Evolutionary conservation across 306 rosid species (phyloP).

Genomic region (Acmispon strigosus): DNA sequence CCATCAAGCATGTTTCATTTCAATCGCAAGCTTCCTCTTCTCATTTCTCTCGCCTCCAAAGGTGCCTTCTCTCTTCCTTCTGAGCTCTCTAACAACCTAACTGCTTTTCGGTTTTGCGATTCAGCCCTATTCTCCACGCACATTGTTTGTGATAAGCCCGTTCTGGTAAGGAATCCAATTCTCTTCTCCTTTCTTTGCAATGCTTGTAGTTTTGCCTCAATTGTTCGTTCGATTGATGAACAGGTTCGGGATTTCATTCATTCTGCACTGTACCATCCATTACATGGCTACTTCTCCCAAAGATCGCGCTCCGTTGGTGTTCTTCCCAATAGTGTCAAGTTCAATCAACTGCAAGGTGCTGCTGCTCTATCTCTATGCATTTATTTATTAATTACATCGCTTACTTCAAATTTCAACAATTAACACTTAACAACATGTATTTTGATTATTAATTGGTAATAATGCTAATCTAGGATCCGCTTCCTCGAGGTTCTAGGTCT

Average conservation of each 20-base stretch:
- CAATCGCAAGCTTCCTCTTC: slow-evolving; percentile 21
- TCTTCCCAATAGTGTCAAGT: slow-evolving; percentile 49
- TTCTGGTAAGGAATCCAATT: slow-evolving; percentile 52
- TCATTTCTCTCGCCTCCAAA: slow-evolving; percentile 19
- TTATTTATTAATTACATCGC: neutral
- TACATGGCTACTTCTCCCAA: slow-evolving; percentile 77
- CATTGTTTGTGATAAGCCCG: slow-evolving; percentile 67
- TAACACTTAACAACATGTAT: neutral
- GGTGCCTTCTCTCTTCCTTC: slow-evolving; percentile 21
- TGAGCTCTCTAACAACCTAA: slow-evolving; percentile 2
- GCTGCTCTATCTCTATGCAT: neutral
- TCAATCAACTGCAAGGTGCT: slow-evolving; percentile 73
- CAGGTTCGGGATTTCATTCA: slow-evolving; percentile 96
- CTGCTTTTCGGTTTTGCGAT: slow-evolving; percentile 25
- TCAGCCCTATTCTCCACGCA: slow-evolving; percentile 58
- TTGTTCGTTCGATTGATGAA: neutral
- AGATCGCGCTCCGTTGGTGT: slow-evolving; percentile 75
- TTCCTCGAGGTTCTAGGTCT: neutral
- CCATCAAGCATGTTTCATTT: slow-evolving; percentile 10
- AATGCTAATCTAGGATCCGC: neutral
- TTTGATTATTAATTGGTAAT: neutral
- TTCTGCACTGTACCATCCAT: slow-evolving; percentile 80
- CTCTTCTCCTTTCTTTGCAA: neutral
- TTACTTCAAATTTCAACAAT: neutral
- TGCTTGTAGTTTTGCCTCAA: neutral